Conservation (phyloP, 2,329 filamentous ascomycete genomes). For the Calcarisporium arbuscula region DNA sequence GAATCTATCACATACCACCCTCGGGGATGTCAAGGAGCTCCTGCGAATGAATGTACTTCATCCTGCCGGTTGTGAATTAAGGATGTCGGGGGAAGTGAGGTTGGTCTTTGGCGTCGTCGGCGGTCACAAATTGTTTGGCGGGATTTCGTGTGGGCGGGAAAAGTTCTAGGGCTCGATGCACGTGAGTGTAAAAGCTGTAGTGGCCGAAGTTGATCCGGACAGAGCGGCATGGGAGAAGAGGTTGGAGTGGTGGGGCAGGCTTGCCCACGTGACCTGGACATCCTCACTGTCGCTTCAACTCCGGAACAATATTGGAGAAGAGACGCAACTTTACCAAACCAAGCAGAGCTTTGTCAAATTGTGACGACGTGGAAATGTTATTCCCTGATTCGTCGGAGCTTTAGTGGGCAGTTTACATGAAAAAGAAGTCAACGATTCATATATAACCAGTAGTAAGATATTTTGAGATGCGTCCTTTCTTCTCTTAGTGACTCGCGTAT, state of each 20-base stretch:
- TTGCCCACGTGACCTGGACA: constrained; percentile 12
- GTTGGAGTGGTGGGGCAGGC: too few relatives aligned
- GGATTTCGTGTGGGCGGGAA: constrained; percentile 37
- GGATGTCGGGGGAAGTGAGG: constrained; percentile 38
- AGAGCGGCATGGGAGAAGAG: neutral
- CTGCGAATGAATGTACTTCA: constrained; percentile 99
- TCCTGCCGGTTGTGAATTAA: constrained; percentile 61
- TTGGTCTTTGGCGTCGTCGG: constrained; percentile 30
- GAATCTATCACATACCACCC: constrained; percentile 76
- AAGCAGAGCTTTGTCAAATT: too few relatives aligned
- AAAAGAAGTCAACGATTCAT: too few relatives aligned
- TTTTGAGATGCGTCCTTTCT: too few relatives aligned
- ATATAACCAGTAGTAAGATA: too few relatives aligned
- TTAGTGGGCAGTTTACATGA: too few relatives aligned
- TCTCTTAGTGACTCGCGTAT: too few relatives aligned
- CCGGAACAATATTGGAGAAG: too few relatives aligned
- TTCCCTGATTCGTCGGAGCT: too few relatives aligned
- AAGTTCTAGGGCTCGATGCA: constrained; percentile 38
- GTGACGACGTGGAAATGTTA: too few relatives aligned
- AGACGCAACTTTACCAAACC: too few relatives aligned
- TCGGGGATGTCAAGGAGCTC: constrained; percentile 94
- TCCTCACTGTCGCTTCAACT: too few relatives aligned
- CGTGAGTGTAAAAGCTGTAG: constrained; percentile 25
- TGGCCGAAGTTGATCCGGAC: constrained; percentile 20
- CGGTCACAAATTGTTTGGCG: constrained; percentile 32